These are phyloP conservation scores for Apophysomyces elegans DNA, from an alignment of 371 early-diverging fungal species.

Conservation along the genomic window DNA sequence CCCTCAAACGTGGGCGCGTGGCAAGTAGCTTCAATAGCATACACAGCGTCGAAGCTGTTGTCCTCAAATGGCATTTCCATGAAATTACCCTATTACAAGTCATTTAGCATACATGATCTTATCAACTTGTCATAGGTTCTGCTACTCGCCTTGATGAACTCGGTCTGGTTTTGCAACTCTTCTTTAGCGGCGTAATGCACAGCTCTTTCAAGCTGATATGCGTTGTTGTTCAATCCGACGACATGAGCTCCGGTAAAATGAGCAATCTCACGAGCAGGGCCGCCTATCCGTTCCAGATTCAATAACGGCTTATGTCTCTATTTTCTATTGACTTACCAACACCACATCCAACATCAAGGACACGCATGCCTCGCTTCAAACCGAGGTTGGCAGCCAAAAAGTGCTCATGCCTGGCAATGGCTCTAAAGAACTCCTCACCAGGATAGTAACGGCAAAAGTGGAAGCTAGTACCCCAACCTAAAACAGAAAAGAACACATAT, in stretches of 20 bases:
- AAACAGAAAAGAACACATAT: neutral
- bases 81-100: slow-evolving; percentile 77
- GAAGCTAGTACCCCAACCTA: slow-evolving; percentile 91
- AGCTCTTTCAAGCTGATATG: slow-evolving; percentile 89
- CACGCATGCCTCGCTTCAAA: slow-evolving; percentile 69
- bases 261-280: slow-evolving; percentile 91
- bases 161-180: slow-evolving; percentile 62
- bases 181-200: slow-evolving; percentile 69
- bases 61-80: slow-evolving; percentile 90
- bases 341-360: slow-evolving; percentile 91
- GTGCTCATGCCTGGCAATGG: slow-evolving; percentile 92
- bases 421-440: slow-evolving; percentile 78
- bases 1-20: slow-evolving; percentile 84
- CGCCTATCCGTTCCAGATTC: slow-evolving; percentile 49
- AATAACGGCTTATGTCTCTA: slow-evolving; percentile 5
- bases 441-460: slow-evolving; percentile 86
- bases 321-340: slow-evolving; percentile 57
- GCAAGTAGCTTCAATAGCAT: slow-evolving; percentile 94
- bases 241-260: slow-evolving; percentile 88
- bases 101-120: neutral
- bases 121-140: neutral
- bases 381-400: slow-evolving; percentile 78
- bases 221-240: slow-evolving; percentile 94
- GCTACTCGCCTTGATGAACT: slow-evolving; percentile 61
- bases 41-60: slow-evolving; percentile 80